phyloP scores from a whole-genome alignment of 371 early-diverging fungal genomes.

The Scutellospora calospora region DNA sequence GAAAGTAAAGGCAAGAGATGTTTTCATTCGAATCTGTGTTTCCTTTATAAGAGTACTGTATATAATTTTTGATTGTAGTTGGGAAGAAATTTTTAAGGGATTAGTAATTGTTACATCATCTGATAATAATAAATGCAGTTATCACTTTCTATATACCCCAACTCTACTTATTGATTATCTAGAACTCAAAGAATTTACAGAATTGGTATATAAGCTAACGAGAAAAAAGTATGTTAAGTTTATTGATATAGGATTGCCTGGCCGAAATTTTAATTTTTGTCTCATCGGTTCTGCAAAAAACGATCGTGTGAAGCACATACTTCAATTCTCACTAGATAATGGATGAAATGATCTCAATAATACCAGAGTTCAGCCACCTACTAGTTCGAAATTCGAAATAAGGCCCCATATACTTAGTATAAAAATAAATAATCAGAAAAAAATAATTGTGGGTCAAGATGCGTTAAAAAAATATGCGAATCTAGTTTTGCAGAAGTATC shows the following conservation, averaged over 20 bases:
- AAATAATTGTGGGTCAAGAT: conserved; percentile 37
- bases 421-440: conserved; percentile 33
- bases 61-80: conserved; percentile 8
- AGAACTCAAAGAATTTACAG: conserved; percentile 38
- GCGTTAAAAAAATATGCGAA: conserved; percentile 27
- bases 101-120: conserved; percentile 30
- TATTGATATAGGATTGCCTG: conserved; percentile 30
- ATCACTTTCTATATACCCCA: conserved; percentile 30
- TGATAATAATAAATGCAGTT: conserved; percentile 7
- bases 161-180: conserved; percentile 33
- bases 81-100: conserved; percentile 29
- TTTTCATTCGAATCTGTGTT: conserved; percentile 15
- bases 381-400: conserved; percentile 21
- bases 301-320: conserved; percentile 24
- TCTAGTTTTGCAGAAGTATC: conserved; percentile 27
- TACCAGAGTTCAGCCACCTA: conserved; percentile 28
- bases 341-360: conserved; percentile 32
- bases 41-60: conserved; percentile 22
- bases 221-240: conserved; percentile 31
- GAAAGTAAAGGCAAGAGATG: conserved; percentile 5
- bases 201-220: conserved; percentile 33
- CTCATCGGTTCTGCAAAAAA: conserved; percentile 32
- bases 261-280: conserved; percentile 39
- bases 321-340: conserved; percentile 38
- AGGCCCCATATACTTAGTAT: conserved; percentile 35